These are phyloP conservation scores for Lachnellula arida DNA, from an alignment of 2,329 filamentous ascomycete species.

Conservation along the genomic window DNA sequence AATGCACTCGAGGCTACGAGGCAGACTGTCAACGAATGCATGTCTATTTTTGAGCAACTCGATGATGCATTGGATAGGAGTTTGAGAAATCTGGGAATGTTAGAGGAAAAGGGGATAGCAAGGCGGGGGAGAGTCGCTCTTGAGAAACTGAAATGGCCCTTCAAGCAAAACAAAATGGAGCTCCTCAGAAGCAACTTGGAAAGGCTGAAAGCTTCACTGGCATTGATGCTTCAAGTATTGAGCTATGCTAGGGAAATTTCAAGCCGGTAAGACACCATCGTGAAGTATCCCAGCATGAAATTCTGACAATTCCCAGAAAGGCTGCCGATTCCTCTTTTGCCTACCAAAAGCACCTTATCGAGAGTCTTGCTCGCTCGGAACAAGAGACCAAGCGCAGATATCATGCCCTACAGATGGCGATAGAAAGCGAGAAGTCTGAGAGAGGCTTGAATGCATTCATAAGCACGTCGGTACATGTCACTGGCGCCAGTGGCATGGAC, in stretches of 20 bases:
- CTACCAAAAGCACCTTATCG: constrained; percentile 12
- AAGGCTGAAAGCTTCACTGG: constrained; percentile 12
- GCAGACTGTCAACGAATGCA: constrained; percentile 12
- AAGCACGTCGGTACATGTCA: neutral
- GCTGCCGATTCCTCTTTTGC: constrained; percentile 4
- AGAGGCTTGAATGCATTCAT: neutral
- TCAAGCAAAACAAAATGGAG: constrained; percentile 16
- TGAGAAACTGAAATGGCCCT: constrained; percentile 13
- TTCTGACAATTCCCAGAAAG: neutral
- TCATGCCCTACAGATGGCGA: neutral
- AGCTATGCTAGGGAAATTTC: constrained; percentile 12
- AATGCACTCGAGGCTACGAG: constrained; percentile 8
- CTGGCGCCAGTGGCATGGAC: neutral
- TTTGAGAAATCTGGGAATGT: neutral
- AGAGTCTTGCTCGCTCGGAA: constrained; percentile 12
- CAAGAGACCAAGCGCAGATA: constrained; percentile 6
- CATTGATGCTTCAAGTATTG: constrained; percentile 12
- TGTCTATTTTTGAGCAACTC: constrained; percentile 9
- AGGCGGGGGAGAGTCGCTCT: constrained; percentile 1
- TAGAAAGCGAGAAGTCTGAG: neutral
- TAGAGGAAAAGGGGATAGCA: neutral
- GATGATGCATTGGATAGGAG: constrained; percentile 11
- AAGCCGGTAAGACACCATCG: constrained; percentile 1
- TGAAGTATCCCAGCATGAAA: neutral
- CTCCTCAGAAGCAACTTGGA: constrained; percentile 12